Conservation (phyloP, 2,329 filamentous ascomycete genomes). For the Monosporascus ibericus region DNA sequence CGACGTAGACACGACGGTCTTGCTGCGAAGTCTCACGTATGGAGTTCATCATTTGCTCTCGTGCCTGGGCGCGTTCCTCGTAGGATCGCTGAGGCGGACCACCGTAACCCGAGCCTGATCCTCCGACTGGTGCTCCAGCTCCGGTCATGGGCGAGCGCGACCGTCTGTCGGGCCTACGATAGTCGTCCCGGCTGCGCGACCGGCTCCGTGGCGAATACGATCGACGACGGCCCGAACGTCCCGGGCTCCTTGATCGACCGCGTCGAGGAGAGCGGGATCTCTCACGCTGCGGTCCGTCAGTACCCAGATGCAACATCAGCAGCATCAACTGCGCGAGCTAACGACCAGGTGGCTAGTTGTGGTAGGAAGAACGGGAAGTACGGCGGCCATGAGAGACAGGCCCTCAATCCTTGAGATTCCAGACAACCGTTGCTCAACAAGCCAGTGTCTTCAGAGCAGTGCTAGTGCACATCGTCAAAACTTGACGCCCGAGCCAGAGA, state of each 20-base stretch:
- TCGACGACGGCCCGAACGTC: slow-evolving; percentile 61
- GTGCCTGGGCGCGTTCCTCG: slow-evolving; percentile 76
- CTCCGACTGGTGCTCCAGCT: slow-evolving; percentile 62
- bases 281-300: slow-evolving; percentile 61
- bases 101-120: slow-evolving; percentile 60
- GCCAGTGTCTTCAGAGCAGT: background rate
- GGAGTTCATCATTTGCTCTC: slow-evolving; percentile 94
- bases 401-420: too few relatives aligned
- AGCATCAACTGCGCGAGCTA: background rate
- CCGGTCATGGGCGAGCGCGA: slow-evolving; percentile 85
- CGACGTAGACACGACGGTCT: slow-evolving; percentile 98
- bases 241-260: slow-evolving; percentile 78
- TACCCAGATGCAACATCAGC: slow-evolving; percentile 15
- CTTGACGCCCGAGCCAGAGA: background rate
- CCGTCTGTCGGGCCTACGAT: slow-evolving; percentile 67
- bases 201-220: slow-evolving; percentile 76
- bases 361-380: too few relatives aligned
- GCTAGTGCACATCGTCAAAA: background rate
- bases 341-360: too few relatives aligned
- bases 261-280: slow-evolving; percentile 73
- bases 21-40: slow-evolving; percentile 94
- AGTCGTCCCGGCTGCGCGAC: slow-evolving; percentile 72
- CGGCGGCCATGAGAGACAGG: too few relatives aligned
- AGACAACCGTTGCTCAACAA: background rate
- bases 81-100: slow-evolving; percentile 67